Evolutionary conservation across 176 grass and related monocot species (phyloP), one percentile per base, ranked within the genome.

Genomic region (Themeda triandra): DNA sequence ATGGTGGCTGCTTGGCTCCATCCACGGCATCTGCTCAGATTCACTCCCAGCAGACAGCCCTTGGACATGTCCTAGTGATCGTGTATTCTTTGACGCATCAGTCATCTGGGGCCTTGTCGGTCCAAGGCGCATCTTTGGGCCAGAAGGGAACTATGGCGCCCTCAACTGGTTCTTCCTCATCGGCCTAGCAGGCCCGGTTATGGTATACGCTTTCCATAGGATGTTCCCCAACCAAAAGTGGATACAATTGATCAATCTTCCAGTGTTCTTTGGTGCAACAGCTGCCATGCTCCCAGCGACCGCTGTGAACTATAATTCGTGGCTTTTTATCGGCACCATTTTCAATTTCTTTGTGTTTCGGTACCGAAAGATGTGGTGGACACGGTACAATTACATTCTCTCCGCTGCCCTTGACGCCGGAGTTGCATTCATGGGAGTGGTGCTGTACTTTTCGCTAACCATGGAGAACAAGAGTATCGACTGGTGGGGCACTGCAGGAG

Each of bases 101-200:
- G 94, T 97, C 81, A 97, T 97, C 31, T 94, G 94, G 94, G 94
- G 94, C 6, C 80, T 97, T 18, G 90, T 87, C 0, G 94, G 92
- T 1, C 94, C 88, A 0, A 29, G 5, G 30, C 90, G 81, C 63
- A 94, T 94, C 29, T 97, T 94, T 6, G 94, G 94, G 21, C 1
- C 80, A 46, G 7, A 2, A 0, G 94, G 94, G 41, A 85, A 89
- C 42, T 94, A 97, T 1, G 48, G 23, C 0, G 70, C 90, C 14
- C 75, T 91, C 78, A 97, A 94, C 56, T 97, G 90, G 92, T 94
- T 94, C 86, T 97, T 97, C 86, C 81, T 91, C 46, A 77, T 76
- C 2, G 94, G 90, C 4, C 86, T 88, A 2, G 51, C 83, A 8
- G 92, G 92, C 1, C 94, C 92, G 0, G 67, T 91, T 39, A 24